Conservation (phyloP, 208 protist genomes). For the Leishmania amazonensis region DNA sequence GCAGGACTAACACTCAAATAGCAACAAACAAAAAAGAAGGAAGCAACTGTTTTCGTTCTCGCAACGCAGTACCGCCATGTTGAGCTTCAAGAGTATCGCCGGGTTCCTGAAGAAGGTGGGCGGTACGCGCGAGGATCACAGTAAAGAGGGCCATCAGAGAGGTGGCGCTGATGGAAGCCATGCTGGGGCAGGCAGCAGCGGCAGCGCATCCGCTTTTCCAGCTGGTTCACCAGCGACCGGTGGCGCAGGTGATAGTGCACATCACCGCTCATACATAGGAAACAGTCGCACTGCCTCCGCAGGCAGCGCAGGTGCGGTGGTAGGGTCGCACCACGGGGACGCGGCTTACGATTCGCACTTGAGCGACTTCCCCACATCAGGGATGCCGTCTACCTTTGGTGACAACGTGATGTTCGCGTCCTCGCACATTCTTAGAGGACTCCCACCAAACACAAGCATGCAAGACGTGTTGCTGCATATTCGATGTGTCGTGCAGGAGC, state of each 20-base stretch:
- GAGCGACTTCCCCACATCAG: constrained; percentile 22
- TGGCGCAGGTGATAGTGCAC: neutral
- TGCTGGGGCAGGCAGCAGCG: neutral
- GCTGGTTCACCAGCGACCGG: neutral
- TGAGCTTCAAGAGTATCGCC: constrained; percentile 61
- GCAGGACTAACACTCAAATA: neutral
- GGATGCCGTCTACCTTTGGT: constrained; percentile 34
- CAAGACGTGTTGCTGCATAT: constrained; percentile 69
- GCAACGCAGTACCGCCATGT: constrained; percentile 25
- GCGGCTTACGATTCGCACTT: constrained; percentile 5
- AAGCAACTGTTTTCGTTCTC: neutral
- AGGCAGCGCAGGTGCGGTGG: neutral
- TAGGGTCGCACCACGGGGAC: neutral
- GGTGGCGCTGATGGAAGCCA: neutral
- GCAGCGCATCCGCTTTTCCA: neutral
- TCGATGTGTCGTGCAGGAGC: constrained; percentile 41
- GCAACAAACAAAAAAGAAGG: neutral
- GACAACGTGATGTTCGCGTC: constrained; percentile 33
- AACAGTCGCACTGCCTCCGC: neutral
- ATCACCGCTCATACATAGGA: constrained; percentile 1
- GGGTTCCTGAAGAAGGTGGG: constrained; percentile 61
- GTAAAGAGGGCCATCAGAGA: constrained; percentile 11
- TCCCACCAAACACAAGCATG: constrained; percentile 52
- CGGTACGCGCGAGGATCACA: constrained; percentile 21
- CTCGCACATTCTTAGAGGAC: constrained; percentile 41